A percentile compares a stretch with the other conserved stretches of the same genome.
phyloP scores from a whole-genome alignment of 192 early-diverging fungal species.

The Mortierella claussenii region DNA sequence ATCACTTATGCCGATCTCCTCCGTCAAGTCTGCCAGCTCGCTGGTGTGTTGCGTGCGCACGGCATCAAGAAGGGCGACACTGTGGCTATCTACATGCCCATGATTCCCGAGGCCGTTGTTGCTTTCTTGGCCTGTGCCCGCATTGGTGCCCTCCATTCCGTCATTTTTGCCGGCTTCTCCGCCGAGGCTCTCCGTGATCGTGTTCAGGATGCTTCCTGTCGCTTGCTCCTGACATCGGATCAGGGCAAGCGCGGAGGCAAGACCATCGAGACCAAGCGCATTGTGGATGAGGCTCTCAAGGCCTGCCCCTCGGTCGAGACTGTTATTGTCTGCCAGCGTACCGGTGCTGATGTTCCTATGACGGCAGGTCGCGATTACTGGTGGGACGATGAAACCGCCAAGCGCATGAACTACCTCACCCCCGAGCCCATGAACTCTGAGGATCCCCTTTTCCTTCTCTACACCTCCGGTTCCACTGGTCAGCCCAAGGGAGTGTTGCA shows the following conservation, averaged over 20 bases:
- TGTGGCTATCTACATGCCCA: slow-evolving; percentile 98
- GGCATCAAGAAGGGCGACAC: slow-evolving; percentile 93
- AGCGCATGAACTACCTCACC: slow-evolving; percentile 89
- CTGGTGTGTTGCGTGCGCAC: slow-evolving; percentile 85
- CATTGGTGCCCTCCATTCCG: slow-evolving; percentile 91
- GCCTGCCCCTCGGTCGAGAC: slow-evolving; percentile 82
- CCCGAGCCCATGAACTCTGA: slow-evolving; percentile 87
- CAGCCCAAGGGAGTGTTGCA: slow-evolving; percentile 95
- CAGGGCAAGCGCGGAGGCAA: slow-evolving; percentile 94
- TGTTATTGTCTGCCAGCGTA: slow-evolving; percentile 92
- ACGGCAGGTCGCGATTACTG: slow-evolving; percentile 83
- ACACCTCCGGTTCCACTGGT: slow-evolving; percentile 93
- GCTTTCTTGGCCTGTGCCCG: slow-evolving; percentile 96
- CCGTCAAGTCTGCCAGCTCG: slow-evolving; percentile 83
- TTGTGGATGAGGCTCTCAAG: slow-evolving; percentile 90
- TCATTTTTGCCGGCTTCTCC: slow-evolving; percentile 98
- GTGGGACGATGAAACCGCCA: slow-evolving; percentile 92
- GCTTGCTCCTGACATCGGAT: slow-evolving; percentile 91
- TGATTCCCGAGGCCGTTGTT: slow-evolving; percentile 93
- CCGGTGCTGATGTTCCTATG: slow-evolving; percentile 87
- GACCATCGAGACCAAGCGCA: slow-evolving; percentile 88
- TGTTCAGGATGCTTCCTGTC: slow-evolving; percentile 83
- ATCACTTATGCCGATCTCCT: slow-evolving; percentile 90
- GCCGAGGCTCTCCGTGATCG: slow-evolving; percentile 93
- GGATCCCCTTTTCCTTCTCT: slow-evolving; percentile 95